Evolutionary conservation across 169 alveolate species (phyloP), one percentile per base, ranked within the genome.

Genomic region (Cryptosporidium meleagridis): DNA sequence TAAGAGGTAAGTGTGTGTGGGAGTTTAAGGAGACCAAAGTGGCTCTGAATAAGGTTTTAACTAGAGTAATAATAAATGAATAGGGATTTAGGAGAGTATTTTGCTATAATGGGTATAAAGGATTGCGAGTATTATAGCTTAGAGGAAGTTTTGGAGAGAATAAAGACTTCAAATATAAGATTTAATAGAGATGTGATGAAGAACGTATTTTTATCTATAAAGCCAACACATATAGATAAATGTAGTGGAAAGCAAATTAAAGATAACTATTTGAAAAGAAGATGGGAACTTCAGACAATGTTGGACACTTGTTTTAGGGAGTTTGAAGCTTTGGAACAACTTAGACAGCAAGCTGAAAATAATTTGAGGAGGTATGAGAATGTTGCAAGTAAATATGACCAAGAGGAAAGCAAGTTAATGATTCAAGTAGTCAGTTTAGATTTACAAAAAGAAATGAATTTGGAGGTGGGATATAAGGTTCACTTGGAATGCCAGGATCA

Each of bases 271-370:
- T 62, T 80, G 29, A 80, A 80, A 26, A 59, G 89, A 29, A 59
- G 89, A 33, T 80, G 89, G 89, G 89, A 80, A 29, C 67, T 80
- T 8, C 89, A 80, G 35, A 80, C 89, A 37, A 80, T 80, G 89
- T 65, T 80, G 51, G 89, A 80, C 35, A 80, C 89, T 16, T 80
- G 89, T 51, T 44, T 52, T 26, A 80, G 68, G 75, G 89, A 80
- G 39, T 65, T 80, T 35, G 89, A 80, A 33, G 89, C 75, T 14
- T 29, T 80, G 51, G 89, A 80, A 31, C 89, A 80, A 45, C 67
- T 80, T 26, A 39, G 89, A 41, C 89, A 80, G 33, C 89, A 80
- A 62, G 89, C 89, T 31, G 89, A 80, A 26, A 59, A 80, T 33
- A 80, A 80, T 48, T 37, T 80, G 44, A 80, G 89, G 52, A 59